Percentiles rank a stretch among this genome's conserved stretches.
These are phyloP conservation scores for Penicillium silybi DNA, from an alignment of 495 filamentous ascomycete genomes.

Conservation along the genomic window DNA sequence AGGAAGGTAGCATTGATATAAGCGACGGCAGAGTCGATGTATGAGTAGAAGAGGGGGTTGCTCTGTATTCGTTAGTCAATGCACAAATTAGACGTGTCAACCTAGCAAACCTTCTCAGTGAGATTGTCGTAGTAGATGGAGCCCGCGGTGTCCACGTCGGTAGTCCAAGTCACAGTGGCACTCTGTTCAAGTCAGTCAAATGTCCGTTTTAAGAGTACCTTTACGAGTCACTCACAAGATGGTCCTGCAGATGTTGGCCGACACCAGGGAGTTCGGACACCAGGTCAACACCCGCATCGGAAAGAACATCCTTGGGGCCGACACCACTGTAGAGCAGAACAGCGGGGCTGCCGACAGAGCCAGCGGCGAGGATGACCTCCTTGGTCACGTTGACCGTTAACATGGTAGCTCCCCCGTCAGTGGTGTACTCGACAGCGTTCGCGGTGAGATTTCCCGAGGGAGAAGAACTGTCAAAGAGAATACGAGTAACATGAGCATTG, in stretches of 20 bases:
- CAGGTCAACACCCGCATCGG: conserved; percentile 31
- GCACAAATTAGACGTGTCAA: neutral
- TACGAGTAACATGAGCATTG: conserved; percentile 41
- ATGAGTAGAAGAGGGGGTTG: conserved; percentile 25
- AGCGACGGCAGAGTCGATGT: conserved; percentile 31
- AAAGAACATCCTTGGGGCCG: conserved; percentile 37
- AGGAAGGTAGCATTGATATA: conserved; percentile 27
- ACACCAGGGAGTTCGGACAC: conserved; percentile 47
- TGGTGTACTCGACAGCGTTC: conserved; percentile 29
- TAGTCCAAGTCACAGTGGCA: conserved; percentile 27
- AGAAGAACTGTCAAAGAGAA: conserved; percentile 33
- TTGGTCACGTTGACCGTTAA: conserved; percentile 34
- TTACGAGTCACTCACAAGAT: conserved; percentile 26
- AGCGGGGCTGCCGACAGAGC: conserved; percentile 53
- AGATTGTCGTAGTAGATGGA: conserved; percentile 27
- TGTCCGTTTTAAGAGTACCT: neutral
- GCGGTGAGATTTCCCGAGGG: conserved; percentile 22
- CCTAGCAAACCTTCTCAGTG: conserved; percentile 18
- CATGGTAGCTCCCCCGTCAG: conserved; percentile 23
- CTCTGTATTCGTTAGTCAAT: conserved; percentile 17
- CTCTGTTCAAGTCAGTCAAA: conserved; percentile 18
- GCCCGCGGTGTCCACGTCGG: conserved; percentile 24
- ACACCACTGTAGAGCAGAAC: conserved; percentile 48
- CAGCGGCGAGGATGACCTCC: conserved; percentile 56
- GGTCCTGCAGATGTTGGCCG: conserved; percentile 49